Base-by-base conservation (phyloP, 306 rosid species). In the Lablab purpureus region DNA sequence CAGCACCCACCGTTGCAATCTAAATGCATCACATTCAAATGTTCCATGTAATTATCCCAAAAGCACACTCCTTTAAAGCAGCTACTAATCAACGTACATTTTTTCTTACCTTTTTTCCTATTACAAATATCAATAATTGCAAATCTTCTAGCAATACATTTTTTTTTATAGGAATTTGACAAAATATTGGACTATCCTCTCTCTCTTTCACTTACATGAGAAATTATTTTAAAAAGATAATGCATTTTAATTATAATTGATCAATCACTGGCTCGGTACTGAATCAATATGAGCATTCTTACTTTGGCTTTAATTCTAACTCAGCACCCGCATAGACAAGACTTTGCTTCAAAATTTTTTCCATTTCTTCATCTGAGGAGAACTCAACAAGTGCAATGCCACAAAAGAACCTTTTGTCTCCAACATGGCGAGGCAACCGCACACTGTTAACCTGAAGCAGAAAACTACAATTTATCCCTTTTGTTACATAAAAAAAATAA, bases 311-410 rank as follows among this genome's bases (percentile, higher is more conserved):
- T 63, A 94, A 73, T 60, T 90, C 92, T 62, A 94, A 43, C 52
- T 89, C 86, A 62, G 80, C 87, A 18, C 97, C 97, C 0, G 88
- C 89, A 80, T 82, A 94, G 55, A 43, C 81, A 81, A 90, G 60
- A 25, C 69, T 70, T 81, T 89, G 82, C 69, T 75, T 78, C 85
- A 89, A 37, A 67, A 87, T 77, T 46, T 85, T 82, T 77, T 75
- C 87, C 49, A 86, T 82, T 65, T 89, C 97, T 80, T 89, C 92
- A 82, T 90, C 97, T 18, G 89, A 70, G 12, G 97, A 84, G 71
- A 94, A 91, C 89, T 94, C 98, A 34, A 94, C 56, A 81, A 94
- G 89, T 14, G 91, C 97, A 73, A 90, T 86, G 71, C 98, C 98
- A 41, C 97, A 67, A 55, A 90, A 88, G 49, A 87, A 21, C 74